Evolutionary conservation across 129 eudicot genomes (phyloP).

Genomic region (Lactuca sativa): DNA sequence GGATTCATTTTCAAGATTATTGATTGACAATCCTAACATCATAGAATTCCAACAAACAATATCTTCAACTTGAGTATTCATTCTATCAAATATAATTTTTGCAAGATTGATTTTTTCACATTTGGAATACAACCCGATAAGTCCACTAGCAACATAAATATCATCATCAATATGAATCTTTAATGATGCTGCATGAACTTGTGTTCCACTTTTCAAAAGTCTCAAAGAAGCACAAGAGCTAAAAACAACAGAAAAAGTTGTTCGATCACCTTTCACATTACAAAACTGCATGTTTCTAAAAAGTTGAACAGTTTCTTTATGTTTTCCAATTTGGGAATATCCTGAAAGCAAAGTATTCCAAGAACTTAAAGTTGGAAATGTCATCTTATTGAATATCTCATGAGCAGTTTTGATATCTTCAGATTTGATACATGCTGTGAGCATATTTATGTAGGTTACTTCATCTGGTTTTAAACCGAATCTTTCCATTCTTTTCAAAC

Average conservation of each 20-base stretch:
- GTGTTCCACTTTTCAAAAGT: conserved; percentile 58
- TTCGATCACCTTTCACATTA: conserved; percentile 57
- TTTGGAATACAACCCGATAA: conserved; percentile 67
- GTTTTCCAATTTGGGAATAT: conserved; percentile 57
- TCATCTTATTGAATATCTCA: conserved; percentile 55
- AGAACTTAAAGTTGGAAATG: conserved; percentile 54
- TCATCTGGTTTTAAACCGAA: conserved; percentile 70
- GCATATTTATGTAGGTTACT: conserved; percentile 62
- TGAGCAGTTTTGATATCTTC: conserved; percentile 57
- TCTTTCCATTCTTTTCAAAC: conserved; percentile 52
- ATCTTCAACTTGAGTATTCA: conserved; percentile 41
- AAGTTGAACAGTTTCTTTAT: conserved; percentile 53
- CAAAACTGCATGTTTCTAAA: conserved; percentile 83
- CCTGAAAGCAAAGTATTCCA: conserved; percentile 89
- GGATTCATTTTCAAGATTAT: conserved; percentile 59
- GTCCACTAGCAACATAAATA: conserved; percentile 75
- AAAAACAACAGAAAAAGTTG: conserved; percentile 65
- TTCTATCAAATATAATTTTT: conserved; percentile 43
- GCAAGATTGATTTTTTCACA: conserved; percentile 53
- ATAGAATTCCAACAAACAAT: conserved; percentile 80
- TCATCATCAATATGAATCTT: conserved; percentile 40
- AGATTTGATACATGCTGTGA: conserved; percentile 58
- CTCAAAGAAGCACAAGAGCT: conserved; percentile 68
- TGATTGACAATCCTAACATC: conserved; percentile 65
- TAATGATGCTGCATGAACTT: conserved; percentile 58